These are phyloP conservation scores for Cyclotella kingstonii DNA, from an alignment of 108 stramenopile genomes.

Conservation along the genomic window DNA sequence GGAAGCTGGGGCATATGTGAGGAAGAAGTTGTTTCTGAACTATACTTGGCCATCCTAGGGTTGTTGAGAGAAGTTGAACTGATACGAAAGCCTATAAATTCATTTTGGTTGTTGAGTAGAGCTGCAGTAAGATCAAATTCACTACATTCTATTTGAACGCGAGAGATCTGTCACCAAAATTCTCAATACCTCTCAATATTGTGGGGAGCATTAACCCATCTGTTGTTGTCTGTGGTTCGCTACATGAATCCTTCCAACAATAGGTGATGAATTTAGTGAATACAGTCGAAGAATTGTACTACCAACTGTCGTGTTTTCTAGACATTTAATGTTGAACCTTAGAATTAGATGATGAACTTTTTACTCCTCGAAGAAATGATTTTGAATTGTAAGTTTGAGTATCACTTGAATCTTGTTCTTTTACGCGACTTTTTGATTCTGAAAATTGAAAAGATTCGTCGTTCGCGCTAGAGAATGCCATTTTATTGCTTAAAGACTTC, in stretches of 20 bases:
- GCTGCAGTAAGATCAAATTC: conserved; percentile 33
- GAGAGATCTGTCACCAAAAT: conserved; percentile 8
- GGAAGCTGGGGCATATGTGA: conserved; percentile 19
- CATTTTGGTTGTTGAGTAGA: conserved; percentile 3
- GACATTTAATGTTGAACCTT: conserved; percentile 21
- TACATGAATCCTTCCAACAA: conserved; percentile 20
- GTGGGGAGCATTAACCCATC: conserved; percentile 22
- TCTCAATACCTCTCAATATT: conserved; percentile 2
- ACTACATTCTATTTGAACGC: conserved; percentile 26
- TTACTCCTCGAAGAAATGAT: background rate
- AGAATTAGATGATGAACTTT: conserved; percentile 13
- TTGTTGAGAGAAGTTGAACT: conserved; percentile 4
- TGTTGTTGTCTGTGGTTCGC: conserved; percentile 15
- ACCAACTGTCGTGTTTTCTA: conserved; percentile 8
- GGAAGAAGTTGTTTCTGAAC: background rate
- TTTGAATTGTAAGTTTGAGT: conserved; percentile 5
- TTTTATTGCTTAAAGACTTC: no score
- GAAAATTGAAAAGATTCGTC: no score
- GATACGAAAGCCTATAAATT: conserved; percentile 18
- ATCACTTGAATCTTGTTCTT: background rate
- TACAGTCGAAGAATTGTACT: conserved; percentile 28
- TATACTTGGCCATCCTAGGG: conserved; percentile 25
- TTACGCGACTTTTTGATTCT: no score
- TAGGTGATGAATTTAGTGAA: conserved; percentile 25
- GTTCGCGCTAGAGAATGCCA: no score